These are phyloP conservation scores for Boletus smithii DNA, from an alignment of 1,284 basidiomycete genomes.

Conservation along the genomic window DNA sequence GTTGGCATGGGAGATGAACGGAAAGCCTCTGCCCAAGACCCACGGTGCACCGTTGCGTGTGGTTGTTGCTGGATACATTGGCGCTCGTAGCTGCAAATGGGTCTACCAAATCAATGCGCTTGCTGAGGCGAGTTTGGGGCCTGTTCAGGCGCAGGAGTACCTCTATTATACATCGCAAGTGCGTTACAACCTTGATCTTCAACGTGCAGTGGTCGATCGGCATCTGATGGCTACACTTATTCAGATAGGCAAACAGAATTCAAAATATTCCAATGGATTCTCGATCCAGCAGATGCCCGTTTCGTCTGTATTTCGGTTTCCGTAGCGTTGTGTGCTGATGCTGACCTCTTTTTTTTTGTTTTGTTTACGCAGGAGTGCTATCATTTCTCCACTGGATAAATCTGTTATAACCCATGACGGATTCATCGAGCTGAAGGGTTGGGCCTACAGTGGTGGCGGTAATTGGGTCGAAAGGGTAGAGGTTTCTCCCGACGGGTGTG, in stretches of 20 bases:
- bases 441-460: conserved; percentile 55
- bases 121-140: conserved; percentile 46
- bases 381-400: conserved; percentile 39
- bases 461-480: conserved; percentile 58
- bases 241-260: conserved; percentile 18
- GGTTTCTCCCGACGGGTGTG: conserved; percentile 50
- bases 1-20: conserved; percentile 61
- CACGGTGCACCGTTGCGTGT: conserved; percentile 55
- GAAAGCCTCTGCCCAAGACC: conserved; percentile 47
- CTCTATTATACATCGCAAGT: conserved; percentile 40
- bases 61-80: conserved; percentile 57
- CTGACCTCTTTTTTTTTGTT: neutral
- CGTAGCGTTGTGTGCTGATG: neutral
- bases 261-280: conserved; percentile 18
- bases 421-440: conserved; percentile 44
- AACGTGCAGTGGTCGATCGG: neutral
- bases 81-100: conserved; percentile 58
- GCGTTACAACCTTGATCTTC: neutral
- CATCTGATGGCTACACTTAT: neutral
- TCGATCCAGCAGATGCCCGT: conserved; percentile 23
- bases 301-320: conserved; percentile 14
- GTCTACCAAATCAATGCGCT: conserved; percentile 53
- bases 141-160: conserved; percentile 54
- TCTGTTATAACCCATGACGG: conserved; percentile 50
- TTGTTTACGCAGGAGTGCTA: conserved; percentile 13